Percentiles rank a stretch among this genome's conserved stretches.
phyloP scores from a whole-genome alignment of 1,284 basidiomycete species.

The Papiliotrema flavescens region DNA sequence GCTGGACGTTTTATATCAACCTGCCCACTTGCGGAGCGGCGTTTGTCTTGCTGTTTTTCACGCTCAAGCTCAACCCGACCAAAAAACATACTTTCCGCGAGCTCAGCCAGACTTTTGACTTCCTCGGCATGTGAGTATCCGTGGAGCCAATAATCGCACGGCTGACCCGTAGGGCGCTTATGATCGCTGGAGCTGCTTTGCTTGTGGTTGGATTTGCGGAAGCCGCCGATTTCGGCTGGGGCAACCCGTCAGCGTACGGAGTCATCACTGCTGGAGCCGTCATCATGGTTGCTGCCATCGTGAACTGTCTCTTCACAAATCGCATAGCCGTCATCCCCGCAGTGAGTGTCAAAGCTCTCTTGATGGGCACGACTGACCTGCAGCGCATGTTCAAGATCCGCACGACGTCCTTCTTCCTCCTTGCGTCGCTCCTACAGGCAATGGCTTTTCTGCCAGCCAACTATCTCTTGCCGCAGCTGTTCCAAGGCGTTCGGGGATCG shows the following conservation, averaged over 20 bases:
- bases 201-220: slow-evolving; percentile 66
- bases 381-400: slow-evolving; percentile 38
- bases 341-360: slow-evolving; percentile 8
- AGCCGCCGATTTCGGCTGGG: slow-evolving; percentile 30
- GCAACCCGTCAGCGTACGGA: slow-evolving; percentile 61
- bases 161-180: slow-evolving; percentile 45
- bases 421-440: slow-evolving; percentile 36
- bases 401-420: slow-evolving; percentile 36
- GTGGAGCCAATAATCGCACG: not conserved
- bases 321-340: slow-evolving; percentile 64
- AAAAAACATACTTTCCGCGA: slow-evolving; percentile 4
- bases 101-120: slow-evolving; percentile 28
- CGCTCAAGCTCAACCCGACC: slow-evolving; percentile 13
- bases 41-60: slow-evolving; percentile 1
- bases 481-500: slow-evolving; percentile 35
- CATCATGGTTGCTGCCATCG: slow-evolving; percentile 55
- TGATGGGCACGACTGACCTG: not conserved
- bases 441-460: slow-evolving; percentile 29
- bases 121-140: slow-evolving; percentile 21
- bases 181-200: slow-evolving; percentile 68
- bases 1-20: slow-evolving; percentile 32
- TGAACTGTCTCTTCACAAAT: slow-evolving; percentile 65
- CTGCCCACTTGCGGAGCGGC: slow-evolving; percentile 48
- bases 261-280: slow-evolving; percentile 63
- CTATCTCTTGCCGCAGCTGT: slow-evolving; percentile 34